Evolutionary conservation across 176 grass and related monocot genomes (phyloP), one percentile per base, ranked within the genome.

Genomic region (Oryza punctata): DNA sequence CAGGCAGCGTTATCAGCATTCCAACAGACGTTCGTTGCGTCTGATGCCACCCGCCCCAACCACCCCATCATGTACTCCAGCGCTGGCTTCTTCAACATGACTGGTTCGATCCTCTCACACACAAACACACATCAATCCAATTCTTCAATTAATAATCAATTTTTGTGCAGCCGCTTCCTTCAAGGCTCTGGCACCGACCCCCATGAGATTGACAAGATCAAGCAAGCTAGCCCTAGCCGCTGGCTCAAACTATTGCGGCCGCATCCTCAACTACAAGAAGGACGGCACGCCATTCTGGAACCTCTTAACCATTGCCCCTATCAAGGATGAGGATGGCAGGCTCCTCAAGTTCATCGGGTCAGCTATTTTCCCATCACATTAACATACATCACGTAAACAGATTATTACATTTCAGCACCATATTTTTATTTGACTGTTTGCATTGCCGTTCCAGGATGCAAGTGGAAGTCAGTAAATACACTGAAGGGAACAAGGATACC

Each of bases 401-500:
- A 41, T 41, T 41, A 41, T 41, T 41, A 41, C 38, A 41, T 41
- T 41, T 8, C 38, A 8, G 38, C 38, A 41, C 38, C 38, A 41
- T 41, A 38, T 38, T 38, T 38, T 67, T 1, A 65, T 66, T 78
- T 27, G 1, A 37, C 11, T 14, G 5, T 85, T 73, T 63, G 26
- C 8, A 6, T 50, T 79, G 10, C 63, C 87, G 40, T 57, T 77
- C 28, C 87, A 98, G 95, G 76, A 98, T 98, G 95, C 95, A 95
- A 95, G 90, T 98, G 45, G 95, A 98, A 82, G 95, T 98, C n/a
- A 98, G 95, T 65, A 98, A 93, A 77, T 91, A 98, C 76, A 98
- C 95, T 0, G 92, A 95, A 93, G 95, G 95, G 38, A 90, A 60
- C 68, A 95, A 98, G 71, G 92, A 95, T 26, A 84, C 76, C 0